phyloP scores from a whole-genome alignment of 1,284 basidiomycete genomes.

The Microbotryomycetes sp. region DNA sequence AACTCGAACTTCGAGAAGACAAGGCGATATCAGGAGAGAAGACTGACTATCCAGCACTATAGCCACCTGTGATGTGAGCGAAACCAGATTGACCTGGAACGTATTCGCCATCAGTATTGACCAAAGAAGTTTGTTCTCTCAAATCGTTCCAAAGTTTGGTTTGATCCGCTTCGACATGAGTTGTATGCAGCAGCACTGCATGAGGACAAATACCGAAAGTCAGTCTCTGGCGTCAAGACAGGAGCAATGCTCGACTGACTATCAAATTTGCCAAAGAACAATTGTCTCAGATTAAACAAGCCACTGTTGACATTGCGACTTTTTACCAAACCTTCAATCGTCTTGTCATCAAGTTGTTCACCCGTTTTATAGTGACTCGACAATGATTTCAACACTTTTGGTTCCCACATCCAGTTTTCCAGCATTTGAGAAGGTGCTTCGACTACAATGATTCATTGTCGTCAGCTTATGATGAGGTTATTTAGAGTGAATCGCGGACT shows the following conservation, averaged over 20 bases:
- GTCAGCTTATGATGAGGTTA: background rate
- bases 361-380: constrained; percentile 70
- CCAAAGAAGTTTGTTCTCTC: constrained; percentile 59
- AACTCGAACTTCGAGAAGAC: constrained; percentile 40
- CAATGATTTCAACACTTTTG: constrained; percentile 65
- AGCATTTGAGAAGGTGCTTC: constrained; percentile 77
- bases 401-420: constrained; percentile 65
- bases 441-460: constrained; percentile 2
- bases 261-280: constrained; percentile 75
- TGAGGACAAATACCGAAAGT: background rate
- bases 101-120: constrained; percentile 52
- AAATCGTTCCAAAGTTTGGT: constrained; percentile 60
- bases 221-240: background rate
- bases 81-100: constrained; percentile 64
- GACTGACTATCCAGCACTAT: background rate
- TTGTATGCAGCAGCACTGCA: background rate
- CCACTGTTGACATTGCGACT: constrained; percentile 75
- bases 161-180: background rate
- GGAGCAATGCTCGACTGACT: constrained; percentile 56
- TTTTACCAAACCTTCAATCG: constrained; percentile 70
- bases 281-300: constrained; percentile 67
- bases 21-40: background rate
- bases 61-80: constrained; percentile 56
- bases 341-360: constrained; percentile 61
- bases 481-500: constrained; percentile 38